Conservation (phyloP, 2,329 filamentous ascomycete species). For the Cercospora berteroae region DNA sequence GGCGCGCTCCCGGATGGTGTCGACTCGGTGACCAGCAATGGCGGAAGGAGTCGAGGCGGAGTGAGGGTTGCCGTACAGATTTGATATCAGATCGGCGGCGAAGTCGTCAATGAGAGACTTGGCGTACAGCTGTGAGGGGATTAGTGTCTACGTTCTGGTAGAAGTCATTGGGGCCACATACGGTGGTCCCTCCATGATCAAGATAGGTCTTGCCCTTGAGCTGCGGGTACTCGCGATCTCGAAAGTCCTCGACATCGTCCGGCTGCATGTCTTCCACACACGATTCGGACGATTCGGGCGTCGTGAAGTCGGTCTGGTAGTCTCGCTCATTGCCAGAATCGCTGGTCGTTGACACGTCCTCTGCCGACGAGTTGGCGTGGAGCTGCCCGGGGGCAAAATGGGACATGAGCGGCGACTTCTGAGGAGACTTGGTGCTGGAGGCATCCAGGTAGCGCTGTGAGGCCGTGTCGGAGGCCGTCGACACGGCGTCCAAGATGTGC, state of each 20-base stretch:
- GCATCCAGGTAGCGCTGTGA: constrained; percentile 20
- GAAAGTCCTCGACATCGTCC: constrained; percentile 42
- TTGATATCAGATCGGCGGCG: constrained; percentile 53
- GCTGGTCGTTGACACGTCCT: constrained; percentile 36
- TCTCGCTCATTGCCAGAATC: constrained; percentile 36
- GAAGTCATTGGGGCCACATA: constrained; percentile 20
- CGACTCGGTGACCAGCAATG: constrained; percentile 57
- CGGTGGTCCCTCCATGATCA: constrained; percentile 44
- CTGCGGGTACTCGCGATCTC: constrained; percentile 44
- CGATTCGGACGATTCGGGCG: constrained; percentile 35
- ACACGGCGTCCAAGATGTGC: constrained; percentile 27
- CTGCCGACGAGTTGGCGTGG: constrained; percentile 30
- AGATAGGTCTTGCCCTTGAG: constrained; percentile 46
- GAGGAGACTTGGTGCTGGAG: constrained; percentile 16
- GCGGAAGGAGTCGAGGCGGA: constrained; percentile 61
- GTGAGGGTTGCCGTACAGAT: constrained; percentile 68
- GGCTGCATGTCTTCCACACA: constrained; percentile 35
- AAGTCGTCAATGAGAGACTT: constrained; percentile 58
- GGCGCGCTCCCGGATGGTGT: constrained; percentile 54
- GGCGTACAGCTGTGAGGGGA: constrained; percentile 50
- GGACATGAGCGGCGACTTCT: constrained; percentile 19
- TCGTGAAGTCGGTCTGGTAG: constrained; percentile 40
- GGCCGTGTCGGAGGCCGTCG: constrained; percentile 11
- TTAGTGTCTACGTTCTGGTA: constrained; percentile 2
- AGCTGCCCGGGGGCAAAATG: constrained; percentile 21